A percentile compares a stretch with the other conserved stretches of the same genome.
Evolutionary conservation across 805 yeast genomes (phyloP).

Genomic region (Barnettozyma botsteinii): DNA sequence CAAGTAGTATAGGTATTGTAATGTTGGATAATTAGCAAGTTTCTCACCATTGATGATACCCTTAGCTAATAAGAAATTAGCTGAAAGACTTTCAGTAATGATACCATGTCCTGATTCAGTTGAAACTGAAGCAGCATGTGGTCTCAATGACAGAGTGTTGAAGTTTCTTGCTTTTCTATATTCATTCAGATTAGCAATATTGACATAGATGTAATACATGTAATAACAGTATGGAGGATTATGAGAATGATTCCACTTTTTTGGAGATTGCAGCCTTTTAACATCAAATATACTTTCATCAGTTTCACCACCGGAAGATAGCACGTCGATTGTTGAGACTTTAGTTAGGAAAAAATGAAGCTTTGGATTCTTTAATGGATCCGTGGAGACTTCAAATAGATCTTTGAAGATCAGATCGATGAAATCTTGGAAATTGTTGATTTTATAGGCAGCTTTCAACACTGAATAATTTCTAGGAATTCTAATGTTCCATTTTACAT

Average conservation of each 20-base stretch:
- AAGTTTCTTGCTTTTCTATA: conserved; percentile 16
- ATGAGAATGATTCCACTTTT: conserved; percentile 28
- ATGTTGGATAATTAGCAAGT: conserved; percentile 19
- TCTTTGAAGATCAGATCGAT: conserved; percentile 30
- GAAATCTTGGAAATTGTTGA: conserved; percentile 28
- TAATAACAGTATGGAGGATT: conserved; percentile 37
- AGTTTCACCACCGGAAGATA: conserved; percentile 20
- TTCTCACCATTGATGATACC: conserved; percentile 24
- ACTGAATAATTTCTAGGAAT: conserved; percentile 28
- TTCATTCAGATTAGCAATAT: conserved; percentile 19
- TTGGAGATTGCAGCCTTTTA: conserved; percentile 22
- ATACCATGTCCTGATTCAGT: conserved; percentile 23
- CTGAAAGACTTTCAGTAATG: conserved; percentile 22
- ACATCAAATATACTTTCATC: conserved; percentile 20
- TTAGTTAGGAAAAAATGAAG: conserved; percentile 29
- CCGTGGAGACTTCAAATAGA: conserved; percentile 24
- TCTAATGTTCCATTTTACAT: conserved; percentile 34
- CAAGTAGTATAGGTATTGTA: conserved; percentile 24
- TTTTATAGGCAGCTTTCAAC: conserved; percentile 19
- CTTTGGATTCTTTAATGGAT: conserved; percentile 22
- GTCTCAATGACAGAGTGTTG: conserved; percentile 18
- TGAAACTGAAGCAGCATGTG: conserved; percentile 21
- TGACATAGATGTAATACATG: conserved; percentile 30
- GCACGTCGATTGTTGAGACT: conserved; percentile 30
- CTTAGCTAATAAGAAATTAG: conserved; percentile 21